These are phyloP conservation scores for Glebionis coronaria DNA, from an alignment of 129 eudicot species.

Conservation along the genomic window DNA sequence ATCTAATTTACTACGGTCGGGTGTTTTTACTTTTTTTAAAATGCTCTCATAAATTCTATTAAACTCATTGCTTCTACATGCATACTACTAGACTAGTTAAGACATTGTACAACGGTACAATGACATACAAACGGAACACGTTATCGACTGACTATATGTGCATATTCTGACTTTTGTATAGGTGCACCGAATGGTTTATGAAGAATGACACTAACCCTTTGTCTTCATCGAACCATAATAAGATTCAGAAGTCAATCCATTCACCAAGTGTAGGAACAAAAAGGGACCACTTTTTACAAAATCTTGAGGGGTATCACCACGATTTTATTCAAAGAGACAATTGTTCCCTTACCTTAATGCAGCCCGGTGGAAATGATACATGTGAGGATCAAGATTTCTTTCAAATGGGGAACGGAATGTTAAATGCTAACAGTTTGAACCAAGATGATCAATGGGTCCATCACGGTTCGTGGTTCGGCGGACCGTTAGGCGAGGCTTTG, in stretches of 20 bases:
- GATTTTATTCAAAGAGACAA: conserved; percentile 27
- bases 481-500: conserved; percentile 77
- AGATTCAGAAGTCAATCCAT: conserved; percentile 30
- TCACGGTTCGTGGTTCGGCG: conserved; percentile 50
- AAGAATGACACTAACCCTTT: conserved; percentile 30
- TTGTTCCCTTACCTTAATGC: conserved; percentile 44
- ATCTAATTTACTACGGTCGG: conserved; percentile 31
- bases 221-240: conserved; percentile 34
- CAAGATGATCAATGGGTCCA: conserved; percentile 26
- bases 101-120: too few species aligned
- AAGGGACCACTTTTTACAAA: conserved; percentile 32
- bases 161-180: conserved; percentile 6
- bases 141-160: too few species aligned
- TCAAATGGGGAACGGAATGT: conserved; percentile 24
- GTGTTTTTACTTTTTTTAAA: neutral
- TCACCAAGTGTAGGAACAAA: conserved; percentile 31
- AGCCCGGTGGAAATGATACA: conserved; percentile 31
- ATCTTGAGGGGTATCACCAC: conserved; percentile 23
- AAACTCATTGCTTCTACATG: too few species aligned
- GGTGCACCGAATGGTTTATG: conserved; percentile 36
- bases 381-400: conserved; percentile 27
- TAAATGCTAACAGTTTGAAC: conserved; percentile 19
- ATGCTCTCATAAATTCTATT: too few species aligned
- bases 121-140: too few species aligned
- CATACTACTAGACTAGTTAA: too few species aligned